Percentiles rank a stretch among this genome's conserved stretches.
Conservation (phyloP, 2,329 filamentous ascomycete genomes). For the Pseudogymnoascus sp. region DNA sequence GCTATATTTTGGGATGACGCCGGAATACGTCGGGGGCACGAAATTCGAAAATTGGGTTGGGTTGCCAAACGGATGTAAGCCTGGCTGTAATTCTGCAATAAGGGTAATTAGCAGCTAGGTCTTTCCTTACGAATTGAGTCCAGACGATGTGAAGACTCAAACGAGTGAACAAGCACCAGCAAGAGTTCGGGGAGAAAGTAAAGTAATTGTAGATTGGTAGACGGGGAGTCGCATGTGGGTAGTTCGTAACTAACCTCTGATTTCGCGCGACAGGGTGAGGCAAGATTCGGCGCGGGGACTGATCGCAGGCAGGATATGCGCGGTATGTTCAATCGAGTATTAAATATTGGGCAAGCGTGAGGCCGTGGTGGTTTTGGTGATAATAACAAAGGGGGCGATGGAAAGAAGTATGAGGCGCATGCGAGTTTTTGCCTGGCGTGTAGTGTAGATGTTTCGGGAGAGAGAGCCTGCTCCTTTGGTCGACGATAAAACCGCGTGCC, state of each 20-base stretch:
- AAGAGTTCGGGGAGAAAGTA: background rate
- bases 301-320: background rate
- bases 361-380: slow-evolving; percentile 1
- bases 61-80: background rate
- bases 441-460: slow-evolving; percentile 10
- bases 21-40: background rate
- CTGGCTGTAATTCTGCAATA: background rate
- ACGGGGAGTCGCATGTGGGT: background rate
- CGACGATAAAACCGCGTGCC: slow-evolving; percentile 4
- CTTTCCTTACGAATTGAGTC: background rate
- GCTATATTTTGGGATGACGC: background rate
- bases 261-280: slow-evolving; percentile 6
- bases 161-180: background rate
- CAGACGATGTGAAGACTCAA: background rate
- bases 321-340: background rate
- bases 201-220: background rate
- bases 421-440: slow-evolving; percentile 9
- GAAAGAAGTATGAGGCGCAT: background rate
- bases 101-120: background rate
- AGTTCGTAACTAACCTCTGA: background rate
- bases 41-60: slow-evolving; percentile 3
- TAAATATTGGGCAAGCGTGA: background rate
- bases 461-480: background rate
- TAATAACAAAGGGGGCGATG: slow-evolving; percentile 5
- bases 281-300: background rate